A percentile compares a stretch with the other conserved stretches of the same genome.
Evolutionary conservation across 305 asterid genomes (phyloP).

Genomic region (Fraxinus paxiana): DNA sequence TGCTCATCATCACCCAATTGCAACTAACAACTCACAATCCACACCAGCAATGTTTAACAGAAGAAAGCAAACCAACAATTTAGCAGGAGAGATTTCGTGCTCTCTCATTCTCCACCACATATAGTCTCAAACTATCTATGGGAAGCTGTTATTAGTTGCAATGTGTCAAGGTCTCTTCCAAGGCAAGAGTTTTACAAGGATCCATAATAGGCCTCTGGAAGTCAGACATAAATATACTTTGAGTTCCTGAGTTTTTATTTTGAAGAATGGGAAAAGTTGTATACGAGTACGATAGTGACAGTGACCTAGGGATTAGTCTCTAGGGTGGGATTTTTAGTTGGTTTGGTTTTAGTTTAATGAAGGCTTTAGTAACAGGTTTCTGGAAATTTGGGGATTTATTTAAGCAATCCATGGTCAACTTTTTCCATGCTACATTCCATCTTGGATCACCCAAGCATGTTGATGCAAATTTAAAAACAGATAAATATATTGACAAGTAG

Average conservation of each 20-base stretch:
- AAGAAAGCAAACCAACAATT: neutral
- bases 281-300: neutral
- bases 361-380: constrained; percentile 1
- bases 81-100: neutral
- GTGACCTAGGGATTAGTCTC: neutral
- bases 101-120: neutral
- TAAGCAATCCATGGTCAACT: neutral
- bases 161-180: neutral
- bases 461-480: neutral
- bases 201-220: neutral
- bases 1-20: neutral
- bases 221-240: neutral
- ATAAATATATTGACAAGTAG: neutral
- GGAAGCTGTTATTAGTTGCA: neutral
- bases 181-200: neutral
- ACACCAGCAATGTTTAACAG: neutral
- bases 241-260: neutral
- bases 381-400: neutral
- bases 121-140: neutral
- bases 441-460: neutral
- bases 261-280: neutral
- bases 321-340: neutral
- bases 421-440: neutral
- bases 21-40: neutral
- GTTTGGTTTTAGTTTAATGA: neutral